Percentiles rank a stretch among this genome's conserved stretches.
Conservation (phyloP, 2,329 filamentous ascomycete species). For the Raffaelea arxii region DNA sequence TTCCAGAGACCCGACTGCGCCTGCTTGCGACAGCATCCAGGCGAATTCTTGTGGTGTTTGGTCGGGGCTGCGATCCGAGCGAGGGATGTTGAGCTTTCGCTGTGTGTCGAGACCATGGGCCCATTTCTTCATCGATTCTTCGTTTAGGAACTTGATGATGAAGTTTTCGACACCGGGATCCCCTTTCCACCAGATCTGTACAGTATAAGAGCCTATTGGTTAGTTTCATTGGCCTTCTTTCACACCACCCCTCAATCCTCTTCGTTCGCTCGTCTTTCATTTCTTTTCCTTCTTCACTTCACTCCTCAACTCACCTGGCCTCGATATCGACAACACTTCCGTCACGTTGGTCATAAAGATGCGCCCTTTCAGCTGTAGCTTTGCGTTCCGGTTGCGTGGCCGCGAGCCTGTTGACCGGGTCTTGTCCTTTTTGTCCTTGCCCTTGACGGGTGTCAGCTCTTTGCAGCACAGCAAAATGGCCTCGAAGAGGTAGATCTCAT, state of each 20-base stretch:
- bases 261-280: too few species aligned
- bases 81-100: slow-evolving; percentile 49
- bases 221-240: too few species aligned
- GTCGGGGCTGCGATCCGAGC: slow-evolving; percentile 37
- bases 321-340: slow-evolving; percentile 78
- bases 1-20: slow-evolving; percentile 41
- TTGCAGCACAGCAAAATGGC: slow-evolving; percentile 95
- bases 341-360: slow-evolving; percentile 99
- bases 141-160: slow-evolving; percentile 83
- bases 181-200: slow-evolving; percentile 98
- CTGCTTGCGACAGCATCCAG: slow-evolving; percentile 62
- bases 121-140: slow-evolving; percentile 93
- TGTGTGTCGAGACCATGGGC: slow-evolving; percentile 68
- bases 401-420: slow-evolving; percentile 47
- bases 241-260: too few species aligned
- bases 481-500: slow-evolving; percentile 96
- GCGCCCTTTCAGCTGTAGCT: slow-evolving; percentile 87
- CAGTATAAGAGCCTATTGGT: slow-evolving; percentile 90
- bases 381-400: slow-evolving; percentile 56
- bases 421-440: slow-evolving; percentile 65
- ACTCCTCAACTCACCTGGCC: slow-evolving; percentile 73
- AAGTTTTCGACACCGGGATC: slow-evolving; percentile 95
- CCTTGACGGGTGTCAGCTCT: slow-evolving; percentile 78
- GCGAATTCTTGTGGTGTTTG: slow-evolving; percentile 61
- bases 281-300: too few species aligned